A percentile compares a stretch with the other conserved stretches of the same genome.
These are phyloP conservation scores for Sextonia rubra DNA, from an alignment of 164 flowering plant species.

Conservation along the genomic window DNA sequence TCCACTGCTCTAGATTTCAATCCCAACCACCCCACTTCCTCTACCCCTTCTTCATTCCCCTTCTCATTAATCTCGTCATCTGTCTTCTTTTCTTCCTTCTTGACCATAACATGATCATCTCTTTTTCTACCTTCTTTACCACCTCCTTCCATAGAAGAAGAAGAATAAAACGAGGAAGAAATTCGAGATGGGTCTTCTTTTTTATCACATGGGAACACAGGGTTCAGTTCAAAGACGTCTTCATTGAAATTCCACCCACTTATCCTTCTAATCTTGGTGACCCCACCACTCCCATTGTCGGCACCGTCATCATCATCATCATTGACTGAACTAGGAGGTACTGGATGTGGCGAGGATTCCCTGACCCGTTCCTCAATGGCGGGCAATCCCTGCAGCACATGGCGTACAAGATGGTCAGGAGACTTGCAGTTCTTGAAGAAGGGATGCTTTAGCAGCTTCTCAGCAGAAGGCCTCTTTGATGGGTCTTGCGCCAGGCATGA, in stretches of 20 bases:
- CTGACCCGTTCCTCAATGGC: conserved; percentile 57
- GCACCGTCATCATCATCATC: conserved; percentile 15
- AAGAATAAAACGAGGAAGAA: conserved; percentile 5
- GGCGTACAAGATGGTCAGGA: conserved; percentile 49
- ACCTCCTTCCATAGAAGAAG: neutral
- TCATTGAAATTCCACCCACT: conserved; percentile 90
- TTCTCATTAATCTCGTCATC: neutral
- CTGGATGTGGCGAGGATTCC: conserved; percentile 10
- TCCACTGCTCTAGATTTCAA: neutral
- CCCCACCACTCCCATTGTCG: conserved; percentile 25
- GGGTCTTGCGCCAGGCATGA: conserved; percentile 74
- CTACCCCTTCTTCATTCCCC: neutral
- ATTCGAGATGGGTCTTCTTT: neutral
- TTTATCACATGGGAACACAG: conserved; percentile 46
- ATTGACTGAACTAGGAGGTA: neutral
- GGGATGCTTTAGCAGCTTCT: conserved; percentile 64
- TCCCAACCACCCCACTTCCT: neutral
- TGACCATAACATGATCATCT: neutral
- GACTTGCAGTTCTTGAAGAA: conserved; percentile 66
- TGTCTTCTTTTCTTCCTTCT: neutral
- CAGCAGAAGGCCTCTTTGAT: conserved; percentile 58
- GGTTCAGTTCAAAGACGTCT: conserved; percentile 52
- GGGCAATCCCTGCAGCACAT: conserved; percentile 56
- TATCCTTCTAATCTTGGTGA: conserved; percentile 57
- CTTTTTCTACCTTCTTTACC: neutral